Conservation (phyloP, 306 rosid genomes). For the Vigna mungo region DNA sequence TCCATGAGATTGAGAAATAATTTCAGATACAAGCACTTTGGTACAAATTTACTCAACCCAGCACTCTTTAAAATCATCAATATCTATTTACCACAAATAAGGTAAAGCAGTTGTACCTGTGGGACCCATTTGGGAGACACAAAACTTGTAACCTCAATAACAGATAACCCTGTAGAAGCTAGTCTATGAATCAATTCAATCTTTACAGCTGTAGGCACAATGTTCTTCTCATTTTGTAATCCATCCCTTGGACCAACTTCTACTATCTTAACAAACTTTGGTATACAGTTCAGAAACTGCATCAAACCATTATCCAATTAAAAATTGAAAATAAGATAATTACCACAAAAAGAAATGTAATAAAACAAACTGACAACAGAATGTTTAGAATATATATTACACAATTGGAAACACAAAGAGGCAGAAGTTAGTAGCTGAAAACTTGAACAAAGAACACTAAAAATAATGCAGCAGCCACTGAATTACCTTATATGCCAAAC, state of each 20-base stretch:
- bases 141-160: slow-evolving; percentile 93
- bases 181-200: slow-evolving; percentile 77
- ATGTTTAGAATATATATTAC: slow-evolving; percentile 7
- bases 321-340: slow-evolving; percentile 14
- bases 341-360: slow-evolving; percentile 12
- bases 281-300: slow-evolving; percentile 69
- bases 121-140: slow-evolving; percentile 99
- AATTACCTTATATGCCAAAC: slow-evolving; percentile 63
- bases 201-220: slow-evolving; percentile 74
- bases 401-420: background rate
- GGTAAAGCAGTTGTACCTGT: slow-evolving; percentile 62
- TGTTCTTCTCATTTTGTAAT: slow-evolving; percentile 86
- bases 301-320: slow-evolving; percentile 29
- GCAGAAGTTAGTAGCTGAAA: background rate
- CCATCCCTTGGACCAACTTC: slow-evolving; percentile 99
- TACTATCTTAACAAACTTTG: slow-evolving; percentile 85
- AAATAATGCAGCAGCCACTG: slow-evolving; percentile 12
- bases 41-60: slow-evolving; percentile 16
- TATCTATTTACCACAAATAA: slow-evolving; percentile 18
- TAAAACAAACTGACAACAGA: slow-evolving; percentile 19
- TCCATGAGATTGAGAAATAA: slow-evolving; percentile 4
- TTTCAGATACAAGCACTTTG: slow-evolving; percentile 26
- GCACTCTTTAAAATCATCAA: slow-evolving; percentile 29
- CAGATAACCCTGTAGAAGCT: slow-evolving; percentile 79
- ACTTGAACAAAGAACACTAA: background rate